phyloP scores from a whole-genome alignment of 805 yeast species.

The Candida berthetii region DNA sequence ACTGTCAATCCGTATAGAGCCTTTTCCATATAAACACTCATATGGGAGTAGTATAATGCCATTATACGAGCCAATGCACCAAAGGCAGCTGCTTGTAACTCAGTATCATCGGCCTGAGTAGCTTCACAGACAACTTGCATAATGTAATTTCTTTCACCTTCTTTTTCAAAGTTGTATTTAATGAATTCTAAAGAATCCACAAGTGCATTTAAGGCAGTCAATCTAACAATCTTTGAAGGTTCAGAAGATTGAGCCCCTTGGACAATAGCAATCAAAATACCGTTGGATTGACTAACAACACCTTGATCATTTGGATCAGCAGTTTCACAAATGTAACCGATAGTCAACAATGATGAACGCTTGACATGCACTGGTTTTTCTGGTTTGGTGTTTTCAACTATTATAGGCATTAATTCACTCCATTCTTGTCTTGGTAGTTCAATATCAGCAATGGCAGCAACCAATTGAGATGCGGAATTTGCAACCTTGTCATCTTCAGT shows the following conservation, averaged over 20 bases:
- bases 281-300: conserved; percentile 80
- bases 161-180: conserved; percentile 80
- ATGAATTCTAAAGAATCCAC: conserved; percentile 89
- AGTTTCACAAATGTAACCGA: conserved; percentile 94
- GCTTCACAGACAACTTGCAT: conserved; percentile 99
- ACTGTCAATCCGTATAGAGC: conserved; percentile 89
- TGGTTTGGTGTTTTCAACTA: conserved; percentile 81
- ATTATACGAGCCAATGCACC: conserved; percentile 92
- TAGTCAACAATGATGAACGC: conserved; percentile 79
- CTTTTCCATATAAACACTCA: conserved; percentile 96
- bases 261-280: conserved; percentile 89
- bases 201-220: conserved; percentile 88
- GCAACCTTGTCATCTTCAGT: conserved; percentile 75
- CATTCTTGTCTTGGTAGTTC: conserved; percentile 86
- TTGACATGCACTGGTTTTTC: conserved; percentile 76
- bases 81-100: conserved; percentile 89
- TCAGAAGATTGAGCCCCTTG: conserved; percentile 92
- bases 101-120: conserved; percentile 80
- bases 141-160: conserved; percentile 92
- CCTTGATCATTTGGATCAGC: conserved; percentile 75
- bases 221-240: conserved; percentile 65
- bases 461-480: conserved; percentile 84
- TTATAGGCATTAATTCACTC: conserved; percentile 77
- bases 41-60: conserved; percentile 80
- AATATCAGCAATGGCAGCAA: conserved; percentile 95